Conservation (phyloP, 1,139 yeast genomes). For the Suhomyces chickasaworum region DNA sequence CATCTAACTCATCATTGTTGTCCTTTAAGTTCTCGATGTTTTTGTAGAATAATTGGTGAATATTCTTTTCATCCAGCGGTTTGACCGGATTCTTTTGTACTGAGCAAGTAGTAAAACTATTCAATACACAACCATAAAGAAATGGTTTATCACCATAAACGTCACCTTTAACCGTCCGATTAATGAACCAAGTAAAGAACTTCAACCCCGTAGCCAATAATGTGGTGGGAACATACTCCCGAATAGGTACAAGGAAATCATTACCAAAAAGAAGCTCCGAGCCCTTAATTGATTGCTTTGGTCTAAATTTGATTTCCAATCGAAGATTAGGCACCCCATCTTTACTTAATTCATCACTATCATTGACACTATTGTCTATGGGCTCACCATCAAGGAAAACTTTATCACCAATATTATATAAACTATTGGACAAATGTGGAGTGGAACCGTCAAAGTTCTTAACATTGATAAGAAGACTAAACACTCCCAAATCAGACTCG, state of each 20-base stretch:
- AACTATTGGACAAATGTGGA: constrained; percentile 38
- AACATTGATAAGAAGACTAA: constrained; percentile 42
- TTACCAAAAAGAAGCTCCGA: constrained; percentile 64
- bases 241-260: constrained; percentile 63
- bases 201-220: constrained; percentile 51
- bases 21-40: constrained; percentile 28
- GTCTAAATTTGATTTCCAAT: constrained; percentile 40
- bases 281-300: constrained; percentile 49
- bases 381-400: constrained; percentile 31
- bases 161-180: constrained; percentile 67
- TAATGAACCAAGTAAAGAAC: constrained; percentile 59
- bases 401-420: constrained; percentile 36
- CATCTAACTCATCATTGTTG: constrained; percentile 26
- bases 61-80: constrained; percentile 1
- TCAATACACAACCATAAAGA: constrained; percentile 62
- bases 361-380: constrained; percentile 15
- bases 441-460: constrained; percentile 50
- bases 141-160: constrained; percentile 61
- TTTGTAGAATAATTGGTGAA: constrained; percentile 15
- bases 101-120: constrained; percentile 51
- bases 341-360: constrained; percentile 12
- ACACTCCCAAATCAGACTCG: constrained; percentile 41
- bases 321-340: constrained; percentile 33
- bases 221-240: constrained; percentile 58
- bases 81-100: constrained; percentile 13